Conservation (phyloP, 1,284 basidiomycete species). For the Sanghuangporus sanghuang region DNA sequence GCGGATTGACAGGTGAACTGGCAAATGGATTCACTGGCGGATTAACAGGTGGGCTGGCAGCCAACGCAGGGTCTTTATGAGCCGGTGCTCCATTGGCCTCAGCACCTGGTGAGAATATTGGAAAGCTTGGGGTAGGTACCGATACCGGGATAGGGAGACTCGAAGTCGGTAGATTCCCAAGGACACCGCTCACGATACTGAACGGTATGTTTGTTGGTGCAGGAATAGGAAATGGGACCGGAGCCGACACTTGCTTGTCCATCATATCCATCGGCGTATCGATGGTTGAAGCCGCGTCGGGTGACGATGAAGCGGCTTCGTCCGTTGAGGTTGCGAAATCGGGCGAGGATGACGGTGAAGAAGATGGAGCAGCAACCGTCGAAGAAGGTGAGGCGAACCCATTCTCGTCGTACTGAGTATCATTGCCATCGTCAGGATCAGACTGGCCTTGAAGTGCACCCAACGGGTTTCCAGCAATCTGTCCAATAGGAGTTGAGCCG, state of each 20-base stretch:
- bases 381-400: slow-evolving; percentile 10
- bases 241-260: not conserved
- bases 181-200: not conserved
- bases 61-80: not conserved
- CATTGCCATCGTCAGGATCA: not conserved
- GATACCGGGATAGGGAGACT: not conserved
- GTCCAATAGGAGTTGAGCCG: not conserved
- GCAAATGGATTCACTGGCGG: not conserved
- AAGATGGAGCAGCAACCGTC: slow-evolving; percentile 9
- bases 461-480: not conserved
- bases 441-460: not conserved
- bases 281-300: not conserved
- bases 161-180: not conserved
- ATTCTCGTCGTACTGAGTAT: not conserved
- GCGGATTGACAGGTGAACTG: not conserved
- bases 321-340: not conserved
- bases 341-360: slow-evolving; percentile 15
- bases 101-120: not conserved
- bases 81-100: not conserved
- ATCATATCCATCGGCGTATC: not conserved
- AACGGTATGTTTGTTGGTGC: not conserved
- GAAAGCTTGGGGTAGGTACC: not conserved
- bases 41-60: not conserved
- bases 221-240: not conserved
- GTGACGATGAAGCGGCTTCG: not conserved